phyloP scores from a whole-genome alignment of 441 rosid species.

The Capsella rubella region DNA sequence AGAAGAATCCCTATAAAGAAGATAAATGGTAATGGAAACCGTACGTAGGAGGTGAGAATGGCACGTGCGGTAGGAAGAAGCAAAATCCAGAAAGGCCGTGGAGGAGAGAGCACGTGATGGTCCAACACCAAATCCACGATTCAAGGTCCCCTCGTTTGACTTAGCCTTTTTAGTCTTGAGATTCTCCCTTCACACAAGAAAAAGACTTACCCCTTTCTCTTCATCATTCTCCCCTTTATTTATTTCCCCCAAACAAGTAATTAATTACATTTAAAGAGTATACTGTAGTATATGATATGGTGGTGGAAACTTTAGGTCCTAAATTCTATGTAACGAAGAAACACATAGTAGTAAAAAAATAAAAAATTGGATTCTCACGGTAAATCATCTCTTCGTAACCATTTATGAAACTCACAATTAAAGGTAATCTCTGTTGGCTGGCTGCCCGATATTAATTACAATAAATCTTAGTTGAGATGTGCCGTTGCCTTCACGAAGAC shows the following conservation, averaged over 20 bases:
- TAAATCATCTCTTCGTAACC: constrained; percentile 34
- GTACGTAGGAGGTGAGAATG: constrained; percentile 29
- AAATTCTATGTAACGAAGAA: constrained; percentile 29
- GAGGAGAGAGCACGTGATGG: constrained; percentile 45
- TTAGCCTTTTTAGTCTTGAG: constrained; percentile 23
- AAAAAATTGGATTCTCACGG: constrained; percentile 49
- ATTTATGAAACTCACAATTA: constrained; percentile 34
- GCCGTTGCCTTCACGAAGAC: constrained; percentile 53
- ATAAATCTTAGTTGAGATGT: constrained; percentile 17
- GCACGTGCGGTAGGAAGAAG: constrained; percentile 43
- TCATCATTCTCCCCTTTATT: not conserved
- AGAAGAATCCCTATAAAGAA: not conserved
- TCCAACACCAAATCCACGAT: constrained; percentile 47
- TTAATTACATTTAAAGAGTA: too few species aligned
- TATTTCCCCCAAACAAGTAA: not conserved
- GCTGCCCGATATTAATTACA: not conserved
- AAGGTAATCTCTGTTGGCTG: not conserved
- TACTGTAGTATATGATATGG: not conserved
- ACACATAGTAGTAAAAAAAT: not conserved
- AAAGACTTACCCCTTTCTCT: not conserved
- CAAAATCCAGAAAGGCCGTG: constrained; percentile 43
- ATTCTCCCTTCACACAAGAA: constrained; percentile 19
- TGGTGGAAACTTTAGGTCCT: constrained; percentile 1
- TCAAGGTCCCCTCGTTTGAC: constrained; percentile 50
- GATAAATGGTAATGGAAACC: constrained; percentile 1